Base-by-base conservation (phyloP, 2,329 filamentous ascomycete species). In the Cryphonectria nitschkei region DNA sequence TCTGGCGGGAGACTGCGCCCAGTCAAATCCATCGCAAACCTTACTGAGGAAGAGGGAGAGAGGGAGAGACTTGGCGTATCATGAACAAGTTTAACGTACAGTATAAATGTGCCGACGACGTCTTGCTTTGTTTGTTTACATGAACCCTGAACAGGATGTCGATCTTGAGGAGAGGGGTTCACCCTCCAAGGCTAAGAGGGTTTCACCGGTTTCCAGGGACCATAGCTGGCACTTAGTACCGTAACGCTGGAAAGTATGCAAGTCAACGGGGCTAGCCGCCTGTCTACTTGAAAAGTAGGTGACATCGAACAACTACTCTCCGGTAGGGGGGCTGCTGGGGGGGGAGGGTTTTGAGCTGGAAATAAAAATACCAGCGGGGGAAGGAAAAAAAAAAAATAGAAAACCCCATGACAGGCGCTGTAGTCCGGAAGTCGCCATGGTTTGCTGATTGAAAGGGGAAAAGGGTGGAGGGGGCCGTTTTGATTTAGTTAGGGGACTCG, bases 401-500 rank as follows among this genome's bases (percentile, higher is more conserved):
- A 22, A 69, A 52, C 37, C 58, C 13, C 54, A 50, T 65, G 63
- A 70, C 50, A 43, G 68, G 54, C 69, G 64, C 63, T 37, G 37
- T 34, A 50, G 67, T n/a, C 58, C 70, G 70, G 70, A 72, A 67
- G 19, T 70, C 70, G 70, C 70, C 70, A 69, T 65, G 16, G 62
- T 22, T 58, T 63, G 54, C 62, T 37, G 26, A 16, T 39, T 52
- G 61, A 13, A 58, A 50, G 22, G 46, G 22, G 46, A 8, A 50
- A 50, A 50, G 7, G 46, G 46, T 50, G 46, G 46, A n/a, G 46
- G 19, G 46, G 46, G 46, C 46, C 46, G 46, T n/a, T n/a, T 22
- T n/a, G 46, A 3, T n/a, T n/a, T 50, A 9, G 46, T 9, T 50
- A n/a, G 22, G 22, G 46, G 22, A 50, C 46, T 22, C 22, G 46